Evolutionary conservation across 2,329 filamentous ascomycete genomes (phyloP).

Genomic region (Neonectria coccinea): DNA sequence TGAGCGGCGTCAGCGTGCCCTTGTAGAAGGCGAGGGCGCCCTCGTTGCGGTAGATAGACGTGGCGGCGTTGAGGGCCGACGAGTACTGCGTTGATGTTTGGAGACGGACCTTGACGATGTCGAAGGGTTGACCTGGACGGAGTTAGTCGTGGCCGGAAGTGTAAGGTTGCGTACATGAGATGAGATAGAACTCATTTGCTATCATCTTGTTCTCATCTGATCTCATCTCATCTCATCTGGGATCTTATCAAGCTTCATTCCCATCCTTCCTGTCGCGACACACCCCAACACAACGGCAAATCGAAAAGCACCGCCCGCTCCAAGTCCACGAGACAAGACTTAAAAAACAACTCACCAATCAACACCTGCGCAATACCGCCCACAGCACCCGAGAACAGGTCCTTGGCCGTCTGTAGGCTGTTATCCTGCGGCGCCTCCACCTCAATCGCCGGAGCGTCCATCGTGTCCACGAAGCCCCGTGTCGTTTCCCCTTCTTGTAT

Average conservation of each 20-base stretch:
- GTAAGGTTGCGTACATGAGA: background rate
- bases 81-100: constrained; percentile 89
- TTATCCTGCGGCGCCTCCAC: constrained; percentile 50
- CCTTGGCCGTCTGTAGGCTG: constrained; percentile 78
- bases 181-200: background rate
- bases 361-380: constrained; percentile 95
- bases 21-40: constrained; percentile 97
- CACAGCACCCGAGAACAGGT: constrained; percentile 89
- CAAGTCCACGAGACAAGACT: background rate
- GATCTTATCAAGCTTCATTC: constrained; percentile 21
- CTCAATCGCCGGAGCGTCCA: constrained; percentile 51
- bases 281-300: constrained; percentile 1
- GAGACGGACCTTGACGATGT: constrained; percentile 97
- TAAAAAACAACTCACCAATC: constrained; percentile 69
- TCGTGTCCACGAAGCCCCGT: constrained; percentile 22
- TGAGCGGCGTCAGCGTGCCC: constrained; percentile 91
- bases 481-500: background rate
- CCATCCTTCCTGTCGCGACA: background rate
- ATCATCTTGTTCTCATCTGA: constrained; percentile 6
- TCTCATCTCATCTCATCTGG: constrained; percentile 24
- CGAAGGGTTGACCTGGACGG: constrained; percentile 74
- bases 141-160: background rate
- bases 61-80: constrained; percentile 82
- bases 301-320: constrained; percentile 52
- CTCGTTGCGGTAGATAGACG: constrained; percentile 87